A percentile compares a stretch with the other conserved stretches of the same genome.
Conservation (phyloP, 768 basidiomycete genomes). For the Neoboletus subvelutipes region DNA sequence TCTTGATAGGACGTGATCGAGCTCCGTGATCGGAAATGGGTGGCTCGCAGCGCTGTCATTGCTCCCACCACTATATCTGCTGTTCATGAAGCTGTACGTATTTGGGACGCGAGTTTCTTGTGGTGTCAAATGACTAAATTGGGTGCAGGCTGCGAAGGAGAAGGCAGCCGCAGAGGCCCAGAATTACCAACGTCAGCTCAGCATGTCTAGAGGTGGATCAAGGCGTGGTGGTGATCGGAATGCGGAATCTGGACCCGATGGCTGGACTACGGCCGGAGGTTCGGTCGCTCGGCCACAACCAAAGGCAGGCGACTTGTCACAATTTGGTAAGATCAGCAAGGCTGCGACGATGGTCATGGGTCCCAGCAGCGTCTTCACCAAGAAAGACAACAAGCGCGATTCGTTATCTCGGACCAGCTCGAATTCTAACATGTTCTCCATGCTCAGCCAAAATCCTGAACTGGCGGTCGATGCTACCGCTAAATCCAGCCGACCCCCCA, state of each 20-base stretch:
- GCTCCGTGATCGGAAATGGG: conserved; percentile 81
- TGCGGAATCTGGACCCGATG: conserved; percentile 69
- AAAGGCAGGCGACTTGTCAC: conserved; percentile 82
- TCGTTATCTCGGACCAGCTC: conserved; percentile 80
- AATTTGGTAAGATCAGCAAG: conserved; percentile 85
- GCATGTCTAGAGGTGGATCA: conserved; percentile 90
- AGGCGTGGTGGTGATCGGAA: conserved; percentile 77
- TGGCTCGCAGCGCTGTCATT: conserved; percentile 63
- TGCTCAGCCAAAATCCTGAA: conserved; percentile 68
- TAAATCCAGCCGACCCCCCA: conserved; percentile 53
- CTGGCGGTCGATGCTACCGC: conserved; percentile 49
- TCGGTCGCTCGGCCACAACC: conserved; percentile 54
- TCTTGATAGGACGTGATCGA: conserved; percentile 82
- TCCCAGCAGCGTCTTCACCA: conserved; percentile 81
- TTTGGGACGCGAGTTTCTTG: not conserved
- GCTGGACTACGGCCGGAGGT: conserved; percentile 78
- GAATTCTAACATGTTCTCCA: conserved; percentile 83
- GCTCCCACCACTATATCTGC: conserved; percentile 88
- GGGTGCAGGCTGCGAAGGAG: conserved; percentile 73
- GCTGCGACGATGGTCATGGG: conserved; percentile 75
- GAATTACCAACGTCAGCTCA: conserved; percentile 56
- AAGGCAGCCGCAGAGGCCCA: conserved; percentile 66
- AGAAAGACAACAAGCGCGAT: conserved; percentile 68
- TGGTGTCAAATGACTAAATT: conserved; percentile 5
- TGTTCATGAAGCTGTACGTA: conserved; percentile 79